Conservation (phyloP, 805 yeast genomes). For the Barnettozyma vustinii region DNA sequence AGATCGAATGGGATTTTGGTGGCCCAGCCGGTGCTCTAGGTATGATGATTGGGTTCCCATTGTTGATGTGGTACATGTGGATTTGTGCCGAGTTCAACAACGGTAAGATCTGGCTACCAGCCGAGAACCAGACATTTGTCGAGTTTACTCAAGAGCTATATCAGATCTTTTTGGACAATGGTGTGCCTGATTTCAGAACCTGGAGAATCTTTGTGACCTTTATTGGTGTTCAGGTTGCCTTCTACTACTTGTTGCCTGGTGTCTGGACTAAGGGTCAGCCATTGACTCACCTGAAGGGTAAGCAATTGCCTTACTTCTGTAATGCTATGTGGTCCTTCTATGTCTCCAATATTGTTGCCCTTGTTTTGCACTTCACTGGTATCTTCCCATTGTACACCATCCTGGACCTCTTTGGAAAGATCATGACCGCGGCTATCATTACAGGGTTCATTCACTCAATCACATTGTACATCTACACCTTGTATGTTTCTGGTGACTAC, state of each 20-base stretch:
- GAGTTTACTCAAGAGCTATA: slow-evolving; percentile 44
- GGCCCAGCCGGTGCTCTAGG: slow-evolving; percentile 86
- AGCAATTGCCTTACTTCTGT: slow-evolving; percentile 87
- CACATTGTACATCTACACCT: slow-evolving; percentile 61
- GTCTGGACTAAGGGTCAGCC: slow-evolving; percentile 95
- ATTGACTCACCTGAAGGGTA: slow-evolving; percentile 69
- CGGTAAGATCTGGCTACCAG: slow-evolving; percentile 70
- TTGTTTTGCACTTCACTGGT: slow-evolving; percentile 67
- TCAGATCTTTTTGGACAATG: slow-evolving; percentile 43
- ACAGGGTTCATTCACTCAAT: slow-evolving; percentile 70
- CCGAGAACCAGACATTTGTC: slow-evolving; percentile 38
- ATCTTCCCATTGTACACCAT: slow-evolving; percentile 68
- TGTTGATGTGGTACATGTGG: slow-evolving; percentile 96
- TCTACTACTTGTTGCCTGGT: slow-evolving; percentile 87
- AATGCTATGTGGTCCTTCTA: slow-evolving; percentile 88
- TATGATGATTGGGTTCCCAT: slow-evolving; percentile 90
- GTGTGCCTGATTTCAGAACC: slow-evolving; percentile 53
- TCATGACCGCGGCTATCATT: slow-evolving; percentile 87
- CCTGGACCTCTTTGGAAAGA: slow-evolving; percentile 79
- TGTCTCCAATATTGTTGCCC: slow-evolving; percentile 50
- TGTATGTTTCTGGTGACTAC: slow-evolving; percentile 64
- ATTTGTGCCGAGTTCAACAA: slow-evolving; percentile 75
- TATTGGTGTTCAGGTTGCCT: slow-evolving; percentile 59
- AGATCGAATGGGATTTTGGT: slow-evolving; percentile 85
- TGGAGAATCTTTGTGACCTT: slow-evolving; percentile 71